Base-by-base conservation (phyloP, 1,139 yeast genomes). In the Lodderomyces oxycetoniae region DNA sequence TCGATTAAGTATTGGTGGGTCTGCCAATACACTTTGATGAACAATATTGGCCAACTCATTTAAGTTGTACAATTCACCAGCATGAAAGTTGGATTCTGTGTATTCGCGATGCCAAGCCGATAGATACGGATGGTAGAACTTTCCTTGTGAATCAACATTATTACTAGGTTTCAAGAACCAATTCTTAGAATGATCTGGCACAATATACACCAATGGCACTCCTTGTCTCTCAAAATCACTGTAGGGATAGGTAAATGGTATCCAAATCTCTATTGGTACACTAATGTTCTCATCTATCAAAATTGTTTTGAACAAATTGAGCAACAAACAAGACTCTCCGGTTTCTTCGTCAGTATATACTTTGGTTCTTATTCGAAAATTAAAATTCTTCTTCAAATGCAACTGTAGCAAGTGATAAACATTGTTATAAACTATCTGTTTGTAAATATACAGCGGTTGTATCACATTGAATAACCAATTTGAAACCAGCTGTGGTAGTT, bases 231-330 rank as follows among this genome's bases (percentile, higher is more conserved):
- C 43, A 13, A 44, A 45, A 12, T 48, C 51, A 7, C 47, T 52
- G 17, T 48, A 50, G 0, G 96, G 95, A 48, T 85, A 86, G 17
- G 67, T 62, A 25, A 69, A 67, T 0, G 95, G 95, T 1, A 89
- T 51, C 95, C 95, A 88, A 3, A 88, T 58, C 39, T 78, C 77
- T 9, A 85, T 53, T 0, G 89, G 88, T n/a, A 79, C 67, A 15
- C 61, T 52, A 35, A 63, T 59, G 1, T 51, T 48, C 5, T 53
- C 47, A 10, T 45, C 41, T 1, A 41, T 53, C 45, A 71, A 67
- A 3, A 79, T 46, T 2, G 70, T 63, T 0, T 95, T 95, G 46
- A 68, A 71, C 2, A 88, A 45, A 41, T 82, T 79, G 11, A 87
- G 59, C 33, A 87, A 60, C 17, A 88, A 63, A 22, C 68, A 64